Percentiles rank a stretch among this genome's conserved stretches.
phyloP scores from a whole-genome alignment of 148 eudicot genomes.

The Polygonum maritimum region DNA sequence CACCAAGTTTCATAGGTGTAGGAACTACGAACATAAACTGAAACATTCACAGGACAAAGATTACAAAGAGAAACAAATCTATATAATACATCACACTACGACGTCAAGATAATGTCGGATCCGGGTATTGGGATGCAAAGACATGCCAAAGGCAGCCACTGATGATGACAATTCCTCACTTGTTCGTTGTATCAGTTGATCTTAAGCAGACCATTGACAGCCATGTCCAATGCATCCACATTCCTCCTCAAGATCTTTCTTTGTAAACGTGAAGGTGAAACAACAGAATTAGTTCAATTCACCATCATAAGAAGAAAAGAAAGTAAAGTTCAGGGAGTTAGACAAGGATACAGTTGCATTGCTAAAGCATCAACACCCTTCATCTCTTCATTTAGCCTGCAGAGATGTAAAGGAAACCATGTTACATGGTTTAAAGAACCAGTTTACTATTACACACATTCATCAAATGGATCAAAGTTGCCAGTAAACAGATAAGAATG shows the following conservation, averaged over 20 bases:
- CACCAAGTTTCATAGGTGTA: too few species aligned
- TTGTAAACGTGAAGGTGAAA: slow-evolving; percentile 32
- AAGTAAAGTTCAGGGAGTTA: not conserved
- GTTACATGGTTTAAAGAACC: not conserved
- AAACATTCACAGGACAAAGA: not conserved
- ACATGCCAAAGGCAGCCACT: not conserved
- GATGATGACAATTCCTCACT: not conserved
- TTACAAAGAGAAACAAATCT: not conserved
- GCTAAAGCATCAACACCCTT: slow-evolving; percentile 68
- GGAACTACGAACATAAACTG: too few species aligned
- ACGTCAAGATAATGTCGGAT: too few species aligned
- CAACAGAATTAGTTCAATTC: not conserved
- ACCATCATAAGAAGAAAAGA: not conserved
- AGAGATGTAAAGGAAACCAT: not conserved
- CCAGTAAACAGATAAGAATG: not conserved
- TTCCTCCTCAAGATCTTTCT: slow-evolving; percentile 61
- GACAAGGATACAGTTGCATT: slow-evolving; percentile 66
- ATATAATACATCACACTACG: not conserved
- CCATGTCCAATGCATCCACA: slow-evolving; percentile 72
- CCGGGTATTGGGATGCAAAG: not conserved
- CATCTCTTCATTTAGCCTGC: slow-evolving; percentile 92
- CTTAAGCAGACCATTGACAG: slow-evolving; percentile 48
- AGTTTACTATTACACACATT: not conserved
- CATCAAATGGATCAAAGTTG: not conserved
- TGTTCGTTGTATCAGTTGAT: slow-evolving; percentile 32